Conservation (phyloP, 495 filamentous ascomycete species). For the Penicillium waksmanii region DNA sequence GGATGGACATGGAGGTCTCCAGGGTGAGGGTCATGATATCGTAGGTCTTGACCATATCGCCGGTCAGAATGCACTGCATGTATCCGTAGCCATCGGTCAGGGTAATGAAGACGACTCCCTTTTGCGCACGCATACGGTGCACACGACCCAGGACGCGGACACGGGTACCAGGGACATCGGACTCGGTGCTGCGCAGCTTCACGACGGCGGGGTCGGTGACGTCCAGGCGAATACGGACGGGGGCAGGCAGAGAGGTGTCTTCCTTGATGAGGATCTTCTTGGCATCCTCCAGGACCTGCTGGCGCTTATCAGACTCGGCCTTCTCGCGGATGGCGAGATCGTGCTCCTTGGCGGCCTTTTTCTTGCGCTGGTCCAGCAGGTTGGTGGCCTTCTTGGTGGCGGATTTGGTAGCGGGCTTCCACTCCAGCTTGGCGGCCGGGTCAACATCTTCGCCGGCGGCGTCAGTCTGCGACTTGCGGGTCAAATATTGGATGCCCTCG, state of each 20-base stretch:
- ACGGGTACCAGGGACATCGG: slow-evolving; percentile 67
- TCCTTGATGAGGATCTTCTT: slow-evolving; percentile 85
- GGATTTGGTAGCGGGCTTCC: slow-evolving; percentile 81
- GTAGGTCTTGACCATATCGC: slow-evolving; percentile 86
- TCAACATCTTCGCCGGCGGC: slow-evolving; percentile 59
- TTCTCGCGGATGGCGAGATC: slow-evolving; percentile 69
- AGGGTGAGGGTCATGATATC: slow-evolving; percentile 86
- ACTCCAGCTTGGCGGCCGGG: slow-evolving; percentile 57
- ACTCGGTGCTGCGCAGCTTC: slow-evolving; percentile 60
- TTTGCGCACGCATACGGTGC: slow-evolving; percentile 82
- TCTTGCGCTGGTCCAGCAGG: slow-evolving; percentile 72
- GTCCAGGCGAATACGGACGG: slow-evolving; percentile 74
- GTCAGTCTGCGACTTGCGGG: slow-evolving; percentile 69
- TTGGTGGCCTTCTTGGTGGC: slow-evolving; percentile 81
- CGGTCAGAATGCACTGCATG: slow-evolving; percentile 85
- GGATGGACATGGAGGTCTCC: slow-evolving; percentile 85
- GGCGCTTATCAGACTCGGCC: slow-evolving; percentile 70
- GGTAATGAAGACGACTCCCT: slow-evolving; percentile 85
- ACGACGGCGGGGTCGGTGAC: slow-evolving; percentile 61
- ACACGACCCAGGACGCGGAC: slow-evolving; percentile 86
- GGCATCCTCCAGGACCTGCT: slow-evolving; percentile 74
- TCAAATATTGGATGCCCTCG: slow-evolving; percentile 64
- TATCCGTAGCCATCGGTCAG: slow-evolving; percentile 87
- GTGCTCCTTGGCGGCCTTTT: slow-evolving; percentile 74
- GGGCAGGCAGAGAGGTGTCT: slow-evolving; percentile 76